phyloP scores from a whole-genome alignment of 2,329 filamentous ascomycete genomes.

The Diaporthe sp. region DNA sequence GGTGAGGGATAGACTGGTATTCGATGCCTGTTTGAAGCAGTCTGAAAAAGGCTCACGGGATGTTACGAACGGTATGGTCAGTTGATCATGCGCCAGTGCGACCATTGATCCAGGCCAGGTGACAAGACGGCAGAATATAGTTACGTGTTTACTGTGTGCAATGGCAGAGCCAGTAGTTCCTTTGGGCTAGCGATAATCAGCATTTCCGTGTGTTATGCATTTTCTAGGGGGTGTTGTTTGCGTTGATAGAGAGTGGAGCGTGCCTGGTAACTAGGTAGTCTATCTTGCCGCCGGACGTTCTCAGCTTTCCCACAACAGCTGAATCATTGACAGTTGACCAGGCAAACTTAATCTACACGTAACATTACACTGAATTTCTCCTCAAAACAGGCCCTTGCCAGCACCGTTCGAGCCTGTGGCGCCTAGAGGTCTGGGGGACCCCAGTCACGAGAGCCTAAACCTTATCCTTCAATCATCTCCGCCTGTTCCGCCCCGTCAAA shows the following conservation, averaged over 20 bases:
- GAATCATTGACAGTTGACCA: background rate
- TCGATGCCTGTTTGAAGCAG: conserved; percentile 12
- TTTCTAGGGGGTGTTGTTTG: no score
- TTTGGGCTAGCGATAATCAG: background rate
- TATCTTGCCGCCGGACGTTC: background rate
- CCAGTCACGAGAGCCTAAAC: background rate
- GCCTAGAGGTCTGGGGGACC: background rate
- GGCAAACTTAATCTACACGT: background rate
- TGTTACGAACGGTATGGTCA: conserved; percentile 24
- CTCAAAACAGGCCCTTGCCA: background rate
- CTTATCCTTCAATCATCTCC: conserved; percentile 16
- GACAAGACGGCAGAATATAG: background rate
- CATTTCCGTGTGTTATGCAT: background rate
- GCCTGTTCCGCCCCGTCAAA: conserved; percentile 12
- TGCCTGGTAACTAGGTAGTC: no score
- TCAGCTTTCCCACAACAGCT: background rate
- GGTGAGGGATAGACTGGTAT: background rate
- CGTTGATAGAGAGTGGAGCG: no score
- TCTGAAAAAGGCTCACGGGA: background rate
- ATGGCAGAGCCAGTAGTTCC: background rate
- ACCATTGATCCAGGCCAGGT: background rate
- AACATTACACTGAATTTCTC: background rate
- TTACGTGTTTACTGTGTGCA: no score
- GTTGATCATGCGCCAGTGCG: background rate
- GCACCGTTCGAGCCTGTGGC: background rate